Evolutionary conservation across 345 rosid species (phyloP), one percentile per base, ranked within the genome.

Genomic region (Arabidopsis arenosa): DNA sequence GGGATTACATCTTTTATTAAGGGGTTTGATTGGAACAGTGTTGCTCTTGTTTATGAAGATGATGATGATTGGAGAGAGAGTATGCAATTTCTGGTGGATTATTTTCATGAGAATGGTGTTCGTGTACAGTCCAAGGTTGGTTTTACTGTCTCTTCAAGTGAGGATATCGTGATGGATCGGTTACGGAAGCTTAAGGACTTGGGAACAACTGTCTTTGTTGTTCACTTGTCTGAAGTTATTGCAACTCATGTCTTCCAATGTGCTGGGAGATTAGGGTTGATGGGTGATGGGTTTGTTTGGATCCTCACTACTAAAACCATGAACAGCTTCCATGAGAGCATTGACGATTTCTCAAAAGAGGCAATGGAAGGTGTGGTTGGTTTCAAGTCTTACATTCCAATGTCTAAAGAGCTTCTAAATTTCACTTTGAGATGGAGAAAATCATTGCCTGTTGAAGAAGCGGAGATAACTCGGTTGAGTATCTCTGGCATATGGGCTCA

Each of bases 291-390:
- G 5, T 84, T 68, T 78, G 84, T 68, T 37, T 85, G 83, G 87
- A 82, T 85, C 9, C 61, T 76, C 17, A 80, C 86, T 1, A 47
- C 32, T 4, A 68, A 41, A 61, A 75, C 13, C 10, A 78, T 58
- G 56, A 59, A 36, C 53, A 49, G 12, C 7, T 73, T 79, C 7
- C 28, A 43, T 53, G 58, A 10, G 1, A 66, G 23, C 10, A 51
- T 1, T n/a, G 71, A 48, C 1, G 30, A 56, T 9, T 47, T 59
- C 26, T 2, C 3, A 8, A 70, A 55, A 18, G 76, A 71, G 35
- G 66, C 82, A 26, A 77, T 84, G 79, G 79, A 84, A 75, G 85
- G 87, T 9, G 81, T 84, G 32, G 32, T 84, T 33, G 87, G 82
- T 43, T 75, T 82, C 57, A 82, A 33, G 58, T 17, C 79, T 13